A percentile compares a stretch with the other conserved stretches of the same genome.
phyloP scores from a whole-genome alignment of 2,329 filamentous ascomycete genomes.

The Nannizziopsis barbatae region DNA sequence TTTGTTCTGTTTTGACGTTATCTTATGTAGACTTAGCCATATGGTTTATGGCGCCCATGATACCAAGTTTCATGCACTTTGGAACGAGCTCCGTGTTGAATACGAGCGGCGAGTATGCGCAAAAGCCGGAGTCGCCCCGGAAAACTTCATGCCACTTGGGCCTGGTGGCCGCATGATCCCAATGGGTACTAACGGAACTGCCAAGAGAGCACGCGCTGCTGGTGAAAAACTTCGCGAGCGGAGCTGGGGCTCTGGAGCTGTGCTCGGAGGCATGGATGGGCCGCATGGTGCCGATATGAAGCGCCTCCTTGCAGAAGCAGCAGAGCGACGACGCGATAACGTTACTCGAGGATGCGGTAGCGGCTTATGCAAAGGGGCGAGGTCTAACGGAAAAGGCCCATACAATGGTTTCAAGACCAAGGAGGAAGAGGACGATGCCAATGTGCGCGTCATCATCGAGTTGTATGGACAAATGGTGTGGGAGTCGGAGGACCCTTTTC shows the following conservation, averaged over 20 bases:
- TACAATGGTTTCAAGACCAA: conserved; percentile 68
- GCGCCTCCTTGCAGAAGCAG: conserved; percentile 59
- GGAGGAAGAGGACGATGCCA: conserved; percentile 79
- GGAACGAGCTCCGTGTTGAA: conserved; percentile 82
- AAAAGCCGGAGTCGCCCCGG: conserved; percentile 69
- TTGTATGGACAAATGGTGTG: conserved; percentile 79
- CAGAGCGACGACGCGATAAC: conserved; percentile 51
- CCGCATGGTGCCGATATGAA: conserved; percentile 57
- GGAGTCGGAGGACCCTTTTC: conserved; percentile 56
- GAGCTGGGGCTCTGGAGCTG: conserved; percentile 54
- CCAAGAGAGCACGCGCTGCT: conserved; percentile 59
- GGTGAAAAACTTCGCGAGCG: conserved; percentile 57
- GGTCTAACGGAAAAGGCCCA: conserved; percentile 56
- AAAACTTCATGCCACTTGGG: no score
- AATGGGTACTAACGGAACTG: conserved; percentile 51
- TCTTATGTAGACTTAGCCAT: conserved; percentile 53
- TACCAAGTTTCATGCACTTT: conserved; percentile 67
- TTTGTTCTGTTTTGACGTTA: conserved; percentile 12
- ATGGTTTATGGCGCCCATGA: conserved; percentile 77
- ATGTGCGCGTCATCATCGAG: conserved; percentile 74
- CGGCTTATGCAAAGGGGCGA: conserved; percentile 53
- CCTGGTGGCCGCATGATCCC: conserved; percentile 60
- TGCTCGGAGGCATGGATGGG: conserved; percentile 54
- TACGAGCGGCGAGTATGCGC: conserved; percentile 56
- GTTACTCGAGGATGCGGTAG: conserved; percentile 65